These are phyloP conservation scores for Mayamaea pseudoterrestris DNA, from an alignment of 108 stramenopile species.

Conservation along the genomic window DNA sequence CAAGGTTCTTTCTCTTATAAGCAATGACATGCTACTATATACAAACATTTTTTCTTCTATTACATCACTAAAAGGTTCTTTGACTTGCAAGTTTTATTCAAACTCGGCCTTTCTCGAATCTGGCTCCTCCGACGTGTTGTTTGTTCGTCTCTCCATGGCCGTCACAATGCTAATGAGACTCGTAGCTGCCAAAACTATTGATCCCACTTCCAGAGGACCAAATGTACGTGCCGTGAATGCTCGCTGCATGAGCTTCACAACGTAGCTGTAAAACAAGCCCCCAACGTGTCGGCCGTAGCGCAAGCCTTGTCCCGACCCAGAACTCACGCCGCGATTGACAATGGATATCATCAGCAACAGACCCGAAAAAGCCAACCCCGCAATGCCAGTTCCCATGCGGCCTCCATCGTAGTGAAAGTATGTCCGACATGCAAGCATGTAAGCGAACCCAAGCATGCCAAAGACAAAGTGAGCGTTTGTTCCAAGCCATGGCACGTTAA, in stretches of 20 bases:
- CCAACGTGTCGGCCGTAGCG: slow-evolving; percentile 19
- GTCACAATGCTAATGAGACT: background rate
- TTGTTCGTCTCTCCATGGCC: background rate
- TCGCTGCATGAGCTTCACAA: background rate
- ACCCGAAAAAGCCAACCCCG: slow-evolving; percentile 16
- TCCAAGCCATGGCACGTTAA: slow-evolving; percentile 21
- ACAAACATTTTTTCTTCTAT: background rate
- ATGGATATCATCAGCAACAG: slow-evolving; percentile 22
- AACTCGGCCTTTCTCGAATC: too few species aligned
- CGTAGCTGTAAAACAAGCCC: slow-evolving; percentile 15
- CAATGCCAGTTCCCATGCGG: slow-evolving; percentile 13
- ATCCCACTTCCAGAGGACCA: slow-evolving; percentile 6
- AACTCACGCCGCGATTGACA: slow-evolving; percentile 28
- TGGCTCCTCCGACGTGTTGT: too few species aligned
- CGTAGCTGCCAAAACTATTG: background rate
- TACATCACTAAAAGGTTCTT: too few species aligned
- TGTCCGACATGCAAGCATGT: slow-evolving; percentile 5
- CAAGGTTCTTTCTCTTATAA: slow-evolving; percentile 65
- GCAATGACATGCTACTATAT: background rate
- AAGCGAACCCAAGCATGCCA: slow-evolving; percentile 25
- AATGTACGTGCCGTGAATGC: background rate
- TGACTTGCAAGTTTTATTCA: too few species aligned
- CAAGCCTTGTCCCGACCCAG: slow-evolving; percentile 11
- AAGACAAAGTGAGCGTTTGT: slow-evolving; percentile 31
- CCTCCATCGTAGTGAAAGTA: slow-evolving; percentile 12